Evolutionary conservation across 306 rosid genomes (phyloP), one percentile per base, ranked within the genome.

Genomic region (Trifolium repens): DNA sequence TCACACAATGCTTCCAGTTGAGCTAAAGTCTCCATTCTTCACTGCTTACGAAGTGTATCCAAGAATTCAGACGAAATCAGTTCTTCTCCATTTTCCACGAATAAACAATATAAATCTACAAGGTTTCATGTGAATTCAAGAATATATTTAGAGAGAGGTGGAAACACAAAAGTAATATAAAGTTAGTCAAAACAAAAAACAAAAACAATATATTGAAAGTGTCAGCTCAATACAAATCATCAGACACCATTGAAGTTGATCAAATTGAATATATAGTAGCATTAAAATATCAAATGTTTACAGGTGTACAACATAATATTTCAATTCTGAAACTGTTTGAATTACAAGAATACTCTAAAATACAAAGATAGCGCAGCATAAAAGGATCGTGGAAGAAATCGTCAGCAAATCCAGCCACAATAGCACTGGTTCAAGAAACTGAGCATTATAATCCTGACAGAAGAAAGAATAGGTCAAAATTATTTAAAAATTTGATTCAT

Each of bases 21-120:
- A 46, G 84, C 88, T 67, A 85, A 85, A 66, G 79, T 74, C 85
- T 85, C 85, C 88, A 85, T 85, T 78, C 79, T 81, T 71, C 83
- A 75, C 84, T 67, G 83, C 76, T 79, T 75, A 30, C 24, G 74
- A 81, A 74, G 77, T 40, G 79, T 81, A 52, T 81, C 82, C 82
- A 73, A 78, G 73, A 81, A 65, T 75, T 69, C 83, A 81, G 74
- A 58, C 67, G 80, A 81, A 82, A 58, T 83, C 86, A 78, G 69
- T 76, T 81, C 78, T 69, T 82, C 72, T 58, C 78, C 79, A 39
- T 63, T 69, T 73, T 58, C 78, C 81, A 58, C 58, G 55, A 40
- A 58, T 78, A 81, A 78, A 61, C 61, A 78, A 75, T 75, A 74
- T 70, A 67, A 74, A 76, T 75, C 78, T 71, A 81, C 85, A 81